Conservation (phyloP, 225 moss, liverwort and hornwort genomes). For the Physcomitrium patens region DNA sequence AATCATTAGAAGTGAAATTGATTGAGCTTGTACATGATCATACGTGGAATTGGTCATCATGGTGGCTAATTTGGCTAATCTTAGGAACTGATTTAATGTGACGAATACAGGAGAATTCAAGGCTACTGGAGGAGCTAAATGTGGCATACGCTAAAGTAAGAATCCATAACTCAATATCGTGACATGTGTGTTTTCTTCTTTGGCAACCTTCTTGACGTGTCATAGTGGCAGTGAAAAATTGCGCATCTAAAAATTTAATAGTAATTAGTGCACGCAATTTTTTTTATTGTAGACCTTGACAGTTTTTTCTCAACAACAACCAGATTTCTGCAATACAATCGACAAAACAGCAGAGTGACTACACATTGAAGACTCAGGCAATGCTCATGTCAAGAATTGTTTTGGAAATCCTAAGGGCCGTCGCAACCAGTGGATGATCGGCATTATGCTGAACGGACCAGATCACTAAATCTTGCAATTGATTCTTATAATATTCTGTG, state of each 20-base stretch:
- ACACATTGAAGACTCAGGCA: conserved; percentile 43
- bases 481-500: neutral
- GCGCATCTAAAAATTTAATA: neutral
- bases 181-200: neutral
- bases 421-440: neutral
- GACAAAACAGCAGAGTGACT: conserved; percentile 32
- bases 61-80: neutral
- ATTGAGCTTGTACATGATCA: conserved; percentile 1
- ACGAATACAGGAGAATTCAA: conserved; percentile 62
- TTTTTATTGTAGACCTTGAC: neutral
- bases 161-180: conserved; percentile 7
- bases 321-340: conserved; percentile 50
- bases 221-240: conserved; percentile 2
- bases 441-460: conserved; percentile 15
- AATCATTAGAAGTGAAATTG: neutral
- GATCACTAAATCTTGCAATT: neutral
- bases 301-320: conserved; percentile 7
- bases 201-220: neutral
- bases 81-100: conserved; percentile 17
- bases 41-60: neutral
- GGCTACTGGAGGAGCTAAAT: conserved; percentile 60
- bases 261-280: neutral
- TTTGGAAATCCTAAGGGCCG: neutral
- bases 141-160: conserved; percentile 64
- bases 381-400: neutral